These are phyloP conservation scores for Cornus suecica DNA, from an alignment of 148 eudicot genomes.

Conservation along the genomic window DNA sequence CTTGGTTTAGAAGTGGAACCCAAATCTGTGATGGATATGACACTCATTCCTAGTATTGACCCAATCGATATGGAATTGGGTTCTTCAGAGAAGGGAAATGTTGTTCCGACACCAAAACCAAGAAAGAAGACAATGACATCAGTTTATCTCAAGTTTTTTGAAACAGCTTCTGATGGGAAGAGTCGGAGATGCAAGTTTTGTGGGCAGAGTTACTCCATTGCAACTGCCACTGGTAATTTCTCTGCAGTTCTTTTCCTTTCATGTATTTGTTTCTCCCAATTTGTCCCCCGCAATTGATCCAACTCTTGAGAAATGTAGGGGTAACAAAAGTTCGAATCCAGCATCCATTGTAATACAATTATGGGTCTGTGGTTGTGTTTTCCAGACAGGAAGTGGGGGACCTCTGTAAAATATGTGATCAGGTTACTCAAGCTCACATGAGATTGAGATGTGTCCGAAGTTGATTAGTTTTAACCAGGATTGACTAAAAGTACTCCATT, in stretches of 20 bases:
- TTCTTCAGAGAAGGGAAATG: conserved; percentile 59
- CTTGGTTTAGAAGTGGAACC: conserved; percentile 52
- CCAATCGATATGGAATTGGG: conserved; percentile 45
- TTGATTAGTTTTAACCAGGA: neutral
- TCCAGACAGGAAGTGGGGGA: neutral
- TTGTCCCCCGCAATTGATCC: neutral
- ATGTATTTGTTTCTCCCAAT: neutral
- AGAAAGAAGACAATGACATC: conserved; percentile 90
- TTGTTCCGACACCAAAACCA: conserved; percentile 41
- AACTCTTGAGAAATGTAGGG: neutral
- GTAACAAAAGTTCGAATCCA: neutral
- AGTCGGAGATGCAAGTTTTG: conserved; percentile 81
- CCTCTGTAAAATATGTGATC: neutral
- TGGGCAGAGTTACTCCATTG: conserved; percentile 87
- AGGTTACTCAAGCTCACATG: conserved; percentile 6
- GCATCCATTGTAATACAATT: neutral
- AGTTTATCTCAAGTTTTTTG: conserved; percentile 72
- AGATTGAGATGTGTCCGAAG: neutral
- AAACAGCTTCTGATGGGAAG: conserved; percentile 78
- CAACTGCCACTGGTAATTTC: conserved; percentile 83
- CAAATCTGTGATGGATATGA: conserved; percentile 58
- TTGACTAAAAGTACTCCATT: neutral
- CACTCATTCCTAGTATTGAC: conserved; percentile 41
- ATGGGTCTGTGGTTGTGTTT: neutral
- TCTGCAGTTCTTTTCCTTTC: neutral